Evolutionary conservation across 192 early-diverging fungal genomes (phyloP), one percentile per base, ranked within the genome.

Genomic region (Coemansia sp.): DNA sequence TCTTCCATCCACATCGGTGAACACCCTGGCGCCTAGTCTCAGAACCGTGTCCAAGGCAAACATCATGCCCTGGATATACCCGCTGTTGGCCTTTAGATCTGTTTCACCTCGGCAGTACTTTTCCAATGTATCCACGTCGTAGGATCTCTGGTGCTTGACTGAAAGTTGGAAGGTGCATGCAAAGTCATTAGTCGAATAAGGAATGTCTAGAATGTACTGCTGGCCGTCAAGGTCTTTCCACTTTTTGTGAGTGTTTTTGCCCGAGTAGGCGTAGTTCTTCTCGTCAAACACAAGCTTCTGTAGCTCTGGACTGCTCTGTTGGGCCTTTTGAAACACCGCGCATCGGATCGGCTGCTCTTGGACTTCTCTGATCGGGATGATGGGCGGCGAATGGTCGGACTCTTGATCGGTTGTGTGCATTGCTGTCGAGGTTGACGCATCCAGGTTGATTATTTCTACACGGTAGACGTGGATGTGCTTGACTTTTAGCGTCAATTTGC

Each of bases 401-500:
- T 36, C 41, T 3, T 48, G 45, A 3, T 15, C 17, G 5, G 45
- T 48, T 15, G 14, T 32, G 1, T 39, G 15, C 0, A 54, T 54
- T 15, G 12, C 22, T 14, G 12, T 7, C 18, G 56, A 41, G 28
- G 11, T 8, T 15, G 9, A 39, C 17, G 72, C 62, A n/a, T 80
- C 78, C 14, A 62, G 15, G 70, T 80, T 80, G 35, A n/a, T 35
- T 35, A 80, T 72, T 15, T 68, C 69, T 8, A 80, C 66, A 0
- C 56, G 32, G 64, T 80, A 80, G 4, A 80, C 78, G 67, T 80
- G 55, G 1, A 80, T 38, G 57, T 66, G 63, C 58, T 80, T 75
- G 34, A 18, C 53, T 3, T 48, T 58, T 32, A 71, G 20, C 6
- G 61, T 18, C 5, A 72, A 48, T 4, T 48, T 62, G 37, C 54